Percentiles rank a stretch among this genome's conserved stretches.
phyloP scores from a whole-genome alignment of 2,329 filamentous ascomycete species.

The Ceratocystis destructans region DNA sequence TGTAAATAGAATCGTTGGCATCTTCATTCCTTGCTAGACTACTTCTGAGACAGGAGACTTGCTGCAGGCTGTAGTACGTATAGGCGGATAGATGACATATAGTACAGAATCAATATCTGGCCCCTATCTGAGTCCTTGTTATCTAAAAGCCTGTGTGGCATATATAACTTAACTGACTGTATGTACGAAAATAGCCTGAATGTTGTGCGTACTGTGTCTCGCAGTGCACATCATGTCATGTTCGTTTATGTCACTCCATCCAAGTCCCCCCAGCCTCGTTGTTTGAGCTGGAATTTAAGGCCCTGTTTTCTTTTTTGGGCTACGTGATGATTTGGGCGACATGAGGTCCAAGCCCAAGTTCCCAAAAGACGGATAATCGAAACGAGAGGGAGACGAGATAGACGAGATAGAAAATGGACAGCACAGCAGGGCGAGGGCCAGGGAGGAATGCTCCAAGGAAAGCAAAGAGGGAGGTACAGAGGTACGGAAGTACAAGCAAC shows the following conservation, averaged over 20 bases:
- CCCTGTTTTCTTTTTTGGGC: not conserved
- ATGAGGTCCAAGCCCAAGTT: not conserved
- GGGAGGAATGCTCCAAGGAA: not conserved
- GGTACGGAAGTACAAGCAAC: not conserved
- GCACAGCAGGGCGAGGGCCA: not conserved
- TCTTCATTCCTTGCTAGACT: not conserved
- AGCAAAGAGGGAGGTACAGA: not conserved
- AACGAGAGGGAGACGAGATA: not conserved
- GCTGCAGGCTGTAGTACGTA: too few species aligned
- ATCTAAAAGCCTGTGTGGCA: too few species aligned
- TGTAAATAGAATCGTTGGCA: not conserved
- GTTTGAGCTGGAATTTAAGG: conserved; percentile 2
- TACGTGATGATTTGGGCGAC: not conserved
- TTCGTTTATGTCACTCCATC: not conserved
- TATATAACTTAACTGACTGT: too few species aligned
- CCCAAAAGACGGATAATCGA: not conserved
- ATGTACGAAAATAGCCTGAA: too few species aligned
- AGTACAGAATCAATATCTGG: too few species aligned
- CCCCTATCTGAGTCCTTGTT: too few species aligned
- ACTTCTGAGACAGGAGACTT: not conserved
- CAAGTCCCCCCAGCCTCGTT: not conserved
- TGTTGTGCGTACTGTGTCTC: too few species aligned
- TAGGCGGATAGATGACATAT: too few species aligned
- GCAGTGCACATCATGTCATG: not conserved
- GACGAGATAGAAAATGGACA: not conserved